Evolutionary conservation across 2,329 filamentous ascomycete species (phyloP).

Genomic region (Hypoxylon sp.): DNA sequence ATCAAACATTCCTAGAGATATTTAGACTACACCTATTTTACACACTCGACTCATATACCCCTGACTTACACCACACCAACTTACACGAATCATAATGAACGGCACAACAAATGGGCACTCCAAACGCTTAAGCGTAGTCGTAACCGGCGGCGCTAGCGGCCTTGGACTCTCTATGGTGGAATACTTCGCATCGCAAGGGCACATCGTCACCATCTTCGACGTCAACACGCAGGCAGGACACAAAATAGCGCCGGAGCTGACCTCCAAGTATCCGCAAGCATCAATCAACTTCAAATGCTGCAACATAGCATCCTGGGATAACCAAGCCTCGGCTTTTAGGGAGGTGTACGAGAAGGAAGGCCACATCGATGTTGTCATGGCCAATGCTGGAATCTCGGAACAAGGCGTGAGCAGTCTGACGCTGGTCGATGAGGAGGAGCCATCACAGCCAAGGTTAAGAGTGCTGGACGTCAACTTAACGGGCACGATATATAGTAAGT

Average conservation of each 20-base stretch:
- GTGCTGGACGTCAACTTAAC: conserved; percentile 56
- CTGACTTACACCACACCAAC: neutral
- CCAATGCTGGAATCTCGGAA: conserved; percentile 66
- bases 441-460: conserved; percentile 48
- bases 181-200: conserved; percentile 55
- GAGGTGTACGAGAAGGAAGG: conserved; percentile 54
- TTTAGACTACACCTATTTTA: neutral
- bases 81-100: conserved; percentile 28
- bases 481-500: conserved; percentile 63
- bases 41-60: conserved; percentile 1
- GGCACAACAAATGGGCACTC: conserved; percentile 18
- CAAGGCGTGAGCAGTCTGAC: conserved; percentile 54
- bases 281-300: conserved; percentile 54
- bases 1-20: conserved; percentile 3
- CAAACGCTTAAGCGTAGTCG: conserved; percentile 50
- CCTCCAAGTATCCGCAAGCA: conserved; percentile 48
- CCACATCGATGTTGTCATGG: conserved; percentile 63
- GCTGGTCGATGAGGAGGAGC: conserved; percentile 46
- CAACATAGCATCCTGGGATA: conserved; percentile 59
- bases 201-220: conserved; percentile 56
- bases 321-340: conserved; percentile 56
- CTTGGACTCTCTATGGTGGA: conserved; percentile 56
- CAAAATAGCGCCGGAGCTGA: conserved; percentile 47
- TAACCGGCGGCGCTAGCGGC: conserved; percentile 58
- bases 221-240: conserved; percentile 52